These are phyloP conservation scores for Papiliotrema terrestris DNA, from an alignment of 1,284 basidiomycete genomes.

Conservation along the genomic window DNA sequence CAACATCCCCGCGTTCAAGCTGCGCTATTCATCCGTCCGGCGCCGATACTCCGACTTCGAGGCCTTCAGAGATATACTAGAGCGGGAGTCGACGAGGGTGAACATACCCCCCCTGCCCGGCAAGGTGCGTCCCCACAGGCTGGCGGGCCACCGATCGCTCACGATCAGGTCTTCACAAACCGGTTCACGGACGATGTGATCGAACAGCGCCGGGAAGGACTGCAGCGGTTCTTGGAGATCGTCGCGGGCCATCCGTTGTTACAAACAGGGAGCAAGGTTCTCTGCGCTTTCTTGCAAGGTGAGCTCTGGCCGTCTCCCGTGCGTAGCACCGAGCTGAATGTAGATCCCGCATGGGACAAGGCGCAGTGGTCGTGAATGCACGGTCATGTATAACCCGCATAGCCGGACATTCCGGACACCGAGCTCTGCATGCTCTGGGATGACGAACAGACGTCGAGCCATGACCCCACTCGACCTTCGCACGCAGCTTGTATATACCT, in stretches of 20 bases:
- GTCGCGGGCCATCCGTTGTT: conserved; percentile 95
- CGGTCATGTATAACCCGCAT: too few species aligned
- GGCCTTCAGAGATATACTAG: conserved; percentile 96
- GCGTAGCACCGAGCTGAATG: not conserved
- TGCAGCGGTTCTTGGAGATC: conserved; percentile 92
- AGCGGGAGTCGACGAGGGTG: conserved; percentile 92
- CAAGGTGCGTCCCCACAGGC: conserved; percentile 55
- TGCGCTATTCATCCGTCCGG: conserved; percentile 89
- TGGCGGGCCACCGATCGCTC: not conserved
- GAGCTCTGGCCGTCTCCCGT: conserved; percentile 28
- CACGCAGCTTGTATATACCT: too few species aligned
- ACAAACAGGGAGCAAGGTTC: conserved; percentile 95
- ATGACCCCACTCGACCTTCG: too few species aligned
- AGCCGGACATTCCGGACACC: too few species aligned
- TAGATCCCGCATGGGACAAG: not conserved
- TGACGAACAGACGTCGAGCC: too few species aligned
- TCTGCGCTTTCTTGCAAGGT: conserved; percentile 89
- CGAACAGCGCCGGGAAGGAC: conserved; percentile 82
- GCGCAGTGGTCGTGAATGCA: not conserved
- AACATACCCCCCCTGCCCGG: conserved; percentile 96
- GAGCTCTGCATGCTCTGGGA: too few species aligned
- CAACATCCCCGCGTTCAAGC: conserved; percentile 98
- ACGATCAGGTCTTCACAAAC: conserved; percentile 71
- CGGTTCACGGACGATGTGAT: conserved; percentile 98
- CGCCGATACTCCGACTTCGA: conserved; percentile 98